These are phyloP conservation scores for Ceratonia siliqua DNA, from an alignment of 306 rosid genomes.

Conservation along the genomic window DNA sequence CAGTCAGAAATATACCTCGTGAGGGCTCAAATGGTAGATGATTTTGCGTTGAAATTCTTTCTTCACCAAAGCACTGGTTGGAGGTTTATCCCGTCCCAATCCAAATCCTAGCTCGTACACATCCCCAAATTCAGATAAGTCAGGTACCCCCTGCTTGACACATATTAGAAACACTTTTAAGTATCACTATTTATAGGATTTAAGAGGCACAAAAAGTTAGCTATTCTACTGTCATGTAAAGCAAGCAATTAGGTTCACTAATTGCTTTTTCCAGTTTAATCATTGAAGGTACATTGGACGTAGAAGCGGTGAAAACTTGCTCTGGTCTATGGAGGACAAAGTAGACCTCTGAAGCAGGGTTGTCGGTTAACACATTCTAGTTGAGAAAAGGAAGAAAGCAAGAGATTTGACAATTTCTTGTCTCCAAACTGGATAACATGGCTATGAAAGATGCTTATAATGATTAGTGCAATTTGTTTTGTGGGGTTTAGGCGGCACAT, in stretches of 20 bases:
- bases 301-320: conserved; percentile 8
- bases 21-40: conserved; percentile 68
- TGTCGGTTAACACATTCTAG: conserved; percentile 35
- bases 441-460: conserved; percentile 31
- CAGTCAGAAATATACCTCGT: conserved; percentile 53
- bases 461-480: conserved; percentile 36
- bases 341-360: conserved; percentile 22
- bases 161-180: conserved; percentile 9
- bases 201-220: conserved; percentile 9
- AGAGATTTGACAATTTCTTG: conserved; percentile 26
- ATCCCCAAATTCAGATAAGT: conserved; percentile 79
- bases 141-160: conserved; percentile 70
- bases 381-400: conserved; percentile 21
- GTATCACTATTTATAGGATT: conserved; percentile 1
- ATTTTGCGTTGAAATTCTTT: conserved; percentile 79
- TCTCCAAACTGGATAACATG: conserved; percentile 32
- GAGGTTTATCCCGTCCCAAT: conserved; percentile 71
- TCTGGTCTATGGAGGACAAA: conserved; percentile 1
- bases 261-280: conserved; percentile 39
- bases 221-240: conserved; percentile 5
- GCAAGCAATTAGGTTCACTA: conserved; percentile 23
- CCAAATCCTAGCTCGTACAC: conserved; percentile 72
- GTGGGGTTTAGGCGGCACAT: conserved; percentile 12
- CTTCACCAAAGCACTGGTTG: conserved; percentile 77
- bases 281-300: conserved; percentile 21